These are phyloP conservation scores for Caloboletus firmus DNA, from an alignment of 1,284 basidiomycete species.

Conservation along the genomic window DNA sequence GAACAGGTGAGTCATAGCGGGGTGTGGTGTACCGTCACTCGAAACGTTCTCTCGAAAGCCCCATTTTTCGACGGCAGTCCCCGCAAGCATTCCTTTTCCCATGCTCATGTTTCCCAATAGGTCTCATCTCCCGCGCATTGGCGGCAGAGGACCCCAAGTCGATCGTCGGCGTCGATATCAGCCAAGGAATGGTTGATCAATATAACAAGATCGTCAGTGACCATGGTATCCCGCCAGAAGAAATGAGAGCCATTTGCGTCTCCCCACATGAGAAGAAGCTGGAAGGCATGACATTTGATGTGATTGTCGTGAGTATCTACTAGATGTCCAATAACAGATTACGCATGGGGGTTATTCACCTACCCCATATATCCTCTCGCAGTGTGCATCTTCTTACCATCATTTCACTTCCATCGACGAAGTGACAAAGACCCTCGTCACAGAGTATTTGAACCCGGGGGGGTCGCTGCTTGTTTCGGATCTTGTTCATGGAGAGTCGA, in stretches of 20 bases:
- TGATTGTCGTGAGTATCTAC: conserved; percentile 49
- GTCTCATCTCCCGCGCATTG: conserved; percentile 56
- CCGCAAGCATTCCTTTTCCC: neutral
- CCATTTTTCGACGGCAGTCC: neutral
- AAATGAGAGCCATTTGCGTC: conserved; percentile 58
- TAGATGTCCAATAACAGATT: neutral
- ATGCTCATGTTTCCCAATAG: too few relatives aligned
- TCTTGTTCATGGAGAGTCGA: conserved; percentile 36
- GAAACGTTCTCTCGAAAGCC: neutral
- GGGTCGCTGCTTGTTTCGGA: conserved; percentile 63
- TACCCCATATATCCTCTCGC: conserved; percentile 1
- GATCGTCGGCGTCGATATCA: conserved; percentile 71
- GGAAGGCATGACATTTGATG: conserved; percentile 56
- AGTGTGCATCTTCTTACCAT: conserved; percentile 72
- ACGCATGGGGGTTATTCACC: conserved; percentile 9
- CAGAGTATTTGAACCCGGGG: conserved; percentile 55
- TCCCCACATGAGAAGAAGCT: conserved; percentile 44
- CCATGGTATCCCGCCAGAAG: conserved; percentile 56
- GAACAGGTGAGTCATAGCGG: conserved; percentile 47
- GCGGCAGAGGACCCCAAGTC: conserved; percentile 50
- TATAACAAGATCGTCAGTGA: conserved; percentile 57
- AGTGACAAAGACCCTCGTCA: conserved; percentile 51
- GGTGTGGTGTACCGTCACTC: neutral
- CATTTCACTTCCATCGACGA: conserved; percentile 56
- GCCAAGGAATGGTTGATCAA: conserved; percentile 59